phyloP scores from a whole-genome alignment of 2,329 filamentous ascomycete species.

The Fusarium sp. region DNA sequence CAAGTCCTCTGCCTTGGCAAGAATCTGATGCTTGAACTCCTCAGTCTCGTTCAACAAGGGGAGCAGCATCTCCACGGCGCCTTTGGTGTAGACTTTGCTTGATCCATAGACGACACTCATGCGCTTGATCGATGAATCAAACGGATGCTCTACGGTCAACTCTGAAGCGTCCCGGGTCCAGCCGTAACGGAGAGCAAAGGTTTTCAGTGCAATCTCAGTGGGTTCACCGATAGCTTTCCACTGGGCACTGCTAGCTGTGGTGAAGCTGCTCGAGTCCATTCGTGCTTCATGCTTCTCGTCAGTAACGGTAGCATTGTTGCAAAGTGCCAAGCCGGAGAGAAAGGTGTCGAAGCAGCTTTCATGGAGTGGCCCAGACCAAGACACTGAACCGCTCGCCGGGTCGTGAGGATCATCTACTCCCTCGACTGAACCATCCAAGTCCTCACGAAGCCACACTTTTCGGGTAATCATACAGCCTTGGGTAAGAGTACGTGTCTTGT shows the following conservation, averaged over 20 bases:
- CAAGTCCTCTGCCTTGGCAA: slow-evolving; percentile 65
- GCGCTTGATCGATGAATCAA: slow-evolving; percentile 79
- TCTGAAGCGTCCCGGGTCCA: slow-evolving; percentile 60
- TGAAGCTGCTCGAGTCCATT: slow-evolving; percentile 61
- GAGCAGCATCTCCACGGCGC: slow-evolving; percentile 68
- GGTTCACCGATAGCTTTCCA: slow-evolving; percentile 75
- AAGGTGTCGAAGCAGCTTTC: slow-evolving; percentile 59
- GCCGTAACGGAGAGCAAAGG: slow-evolving; percentile 78
- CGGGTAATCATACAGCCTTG: slow-evolving; percentile 75
- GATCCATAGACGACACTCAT: slow-evolving; percentile 77
- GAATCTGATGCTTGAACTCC: slow-evolving; percentile 59
- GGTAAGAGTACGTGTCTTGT: slow-evolving; percentile 77
- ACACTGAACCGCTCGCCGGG: slow-evolving; percentile 66
- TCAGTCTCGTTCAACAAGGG: slow-evolving; percentile 63
- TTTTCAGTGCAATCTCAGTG: slow-evolving; percentile 80
- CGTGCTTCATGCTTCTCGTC: slow-evolving; percentile 60
- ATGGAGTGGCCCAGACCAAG: slow-evolving; percentile 56
- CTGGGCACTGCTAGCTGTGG: slow-evolving; percentile 55
- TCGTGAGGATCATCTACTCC: slow-evolving; percentile 70
- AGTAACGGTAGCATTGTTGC: slow-evolving; percentile 68
- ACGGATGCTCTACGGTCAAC: slow-evolving; percentile 75
- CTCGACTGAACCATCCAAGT: slow-evolving; percentile 64
- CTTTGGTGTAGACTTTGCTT: slow-evolving; percentile 67
- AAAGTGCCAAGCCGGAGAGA: slow-evolving; percentile 68
- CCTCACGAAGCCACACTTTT: slow-evolving; percentile 72